Evolutionary conservation across 805 yeast species (phyloP), one percentile per base, ranked within the genome.

Genomic region (Komagataella ulmi): DNA sequence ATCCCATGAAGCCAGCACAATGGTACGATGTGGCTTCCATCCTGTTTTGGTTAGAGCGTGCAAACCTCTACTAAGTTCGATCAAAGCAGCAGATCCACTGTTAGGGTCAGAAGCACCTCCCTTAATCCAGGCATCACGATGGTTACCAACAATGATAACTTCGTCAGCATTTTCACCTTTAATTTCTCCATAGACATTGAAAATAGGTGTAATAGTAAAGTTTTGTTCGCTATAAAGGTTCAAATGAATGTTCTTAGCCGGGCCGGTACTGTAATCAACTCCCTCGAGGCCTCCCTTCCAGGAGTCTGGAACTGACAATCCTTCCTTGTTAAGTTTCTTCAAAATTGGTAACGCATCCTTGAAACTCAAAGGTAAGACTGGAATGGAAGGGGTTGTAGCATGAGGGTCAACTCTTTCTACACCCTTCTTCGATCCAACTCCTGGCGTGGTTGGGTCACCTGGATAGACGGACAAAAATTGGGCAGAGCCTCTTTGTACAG

Each of bases 31-130:
- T 8, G 95, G 95, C 59, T 74, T 76, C 90, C 90, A 87, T 7
- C 88, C 88, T 1, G 61, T 55, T 54, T 73, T 67, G 36, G 63
- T 54, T 50, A 85, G 67, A 46, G 70, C 75, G 21, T 79, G 75
- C 43, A 83, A 68, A 1, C 77, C 81, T 49, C 86, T 70, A 6
- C 82, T 81, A 46, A 85, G 65, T 61, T 85, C 91, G 46, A 85
- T 63, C 55, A 83, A 54, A 0, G 73, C 78, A 1, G 89, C 82
- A 17, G 85, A 74, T 1, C 91, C 91, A 24, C 83, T 74, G 63
- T 85, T 85, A 30, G 93, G 90, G 65, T 85, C 93, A 23, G 80
- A 83, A 1, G 90, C 89, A 14, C 88, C 88, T 49, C 86, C 86
- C 53, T 80, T 77, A 53, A 81, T 76, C 93, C 91, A 86, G 2